phyloP scores from a whole-genome alignment of 2,329 filamentous ascomycete genomes.

The Calcarisporium arbuscula region DNA sequence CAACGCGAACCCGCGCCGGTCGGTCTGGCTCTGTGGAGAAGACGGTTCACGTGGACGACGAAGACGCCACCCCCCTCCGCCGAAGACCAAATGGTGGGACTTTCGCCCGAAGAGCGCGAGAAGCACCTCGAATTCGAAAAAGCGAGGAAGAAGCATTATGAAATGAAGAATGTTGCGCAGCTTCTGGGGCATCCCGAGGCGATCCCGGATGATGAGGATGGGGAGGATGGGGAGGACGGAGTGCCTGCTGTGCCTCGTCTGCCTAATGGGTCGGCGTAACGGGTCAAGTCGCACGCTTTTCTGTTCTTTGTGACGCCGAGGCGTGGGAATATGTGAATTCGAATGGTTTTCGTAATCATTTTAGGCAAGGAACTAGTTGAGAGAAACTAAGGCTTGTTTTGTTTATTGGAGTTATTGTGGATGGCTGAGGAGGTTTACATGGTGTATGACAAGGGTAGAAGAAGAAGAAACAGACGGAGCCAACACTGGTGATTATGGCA shows the following conservation, averaged over 20 bases:
- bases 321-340: no score
- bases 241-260: conserved; percentile 38
- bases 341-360: no score
- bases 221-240: conserved; percentile 47
- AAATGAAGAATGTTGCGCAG: conserved; percentile 92
- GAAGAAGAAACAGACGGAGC: no score
- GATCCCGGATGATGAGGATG: conserved; percentile 56
- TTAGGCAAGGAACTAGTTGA: no score
- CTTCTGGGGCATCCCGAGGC: conserved; percentile 72
- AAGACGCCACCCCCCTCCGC: conserved; percentile 54
- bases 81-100: conserved; percentile 45
- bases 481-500: no score
- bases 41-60: conserved; percentile 73
- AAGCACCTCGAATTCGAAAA: conserved; percentile 91
- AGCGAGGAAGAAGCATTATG: conserved; percentile 93
- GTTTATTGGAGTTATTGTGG: no score
- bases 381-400: no score
- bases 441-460: no score
- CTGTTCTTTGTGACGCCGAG: no score
- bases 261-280: conserved; percentile 31
- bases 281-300: no score
- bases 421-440: no score
- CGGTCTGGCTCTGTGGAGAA: conserved; percentile 44
- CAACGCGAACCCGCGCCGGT: conserved; percentile 22
- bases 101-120: conserved; percentile 69